Evolutionary conservation across 495 filamentous ascomycete species (phyloP), one percentile per base, ranked within the genome.

Genomic region (Xylaria longipes): DNA sequence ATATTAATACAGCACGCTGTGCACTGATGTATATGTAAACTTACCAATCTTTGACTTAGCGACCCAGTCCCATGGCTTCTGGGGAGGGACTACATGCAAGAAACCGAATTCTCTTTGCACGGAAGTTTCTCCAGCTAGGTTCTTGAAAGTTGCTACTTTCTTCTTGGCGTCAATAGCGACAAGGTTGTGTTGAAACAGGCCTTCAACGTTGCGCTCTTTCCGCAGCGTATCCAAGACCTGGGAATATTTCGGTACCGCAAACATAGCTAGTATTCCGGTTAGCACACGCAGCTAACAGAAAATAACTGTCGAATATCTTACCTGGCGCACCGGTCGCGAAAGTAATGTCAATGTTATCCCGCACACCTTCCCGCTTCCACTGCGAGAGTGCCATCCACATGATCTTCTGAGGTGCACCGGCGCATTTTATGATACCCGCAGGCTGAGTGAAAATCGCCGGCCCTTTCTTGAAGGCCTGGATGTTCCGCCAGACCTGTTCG

Each of bases 391-490:
- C 90, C 37, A 92, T 86, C 90, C 90, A 92, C 89, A 91, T 88
- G 77, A 87, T 81, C 80, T 92, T 92, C 74, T 92, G 90, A 9
- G 90, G 90, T 0, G 89, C 90, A 35, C 90, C 90, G 2, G 90
- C 90, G 72, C 90, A 92, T 78, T 92, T 92, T 75, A 92, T 83
- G 27, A 87, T 79, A 52, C 90, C 90, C 1, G 87, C 82, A 8
- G 90, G 90, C 75, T 91, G 89, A 9, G 90, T 92, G 84, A 92
- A 92, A 70, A 92, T 85, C 33, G 89, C 90, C n/a, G 77, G 79
- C 5, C 90, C 90, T 65, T 84, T 82, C 68, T 84, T 76, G 63
- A 91, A 81, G 61, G 80, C 82, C 69, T 89, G 74, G 50, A 92
- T 84, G 4, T 83, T 87, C 58, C 74, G 76, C 79, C 85, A 89